Conservation (phyloP, 1,284 basidiomycete genomes). For the Leccinum fallax region DNA sequence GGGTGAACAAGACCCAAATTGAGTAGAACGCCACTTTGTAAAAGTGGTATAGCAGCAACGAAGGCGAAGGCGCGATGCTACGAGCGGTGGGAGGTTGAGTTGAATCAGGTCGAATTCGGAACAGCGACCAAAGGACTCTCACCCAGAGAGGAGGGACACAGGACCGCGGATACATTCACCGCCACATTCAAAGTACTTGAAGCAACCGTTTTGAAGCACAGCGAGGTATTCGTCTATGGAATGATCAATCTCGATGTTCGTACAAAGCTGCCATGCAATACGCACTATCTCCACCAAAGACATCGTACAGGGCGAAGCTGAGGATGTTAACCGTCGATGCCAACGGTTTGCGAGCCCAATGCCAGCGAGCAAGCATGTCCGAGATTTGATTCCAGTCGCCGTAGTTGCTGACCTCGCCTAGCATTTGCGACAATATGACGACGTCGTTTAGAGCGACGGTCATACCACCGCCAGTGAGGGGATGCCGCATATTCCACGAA, state of each 20-base stretch:
- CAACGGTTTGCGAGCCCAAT: constrained; percentile 83
- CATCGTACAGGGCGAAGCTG: constrained; percentile 87
- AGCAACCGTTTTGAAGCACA: constrained; percentile 92
- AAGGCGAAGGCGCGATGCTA: constrained; percentile 73
- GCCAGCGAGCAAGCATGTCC: constrained; percentile 69
- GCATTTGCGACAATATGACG: constrained; percentile 67
- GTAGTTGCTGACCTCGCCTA: constrained; percentile 53
- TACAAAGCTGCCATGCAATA: constrained; percentile 6
- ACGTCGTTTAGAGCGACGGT: constrained; percentile 90
- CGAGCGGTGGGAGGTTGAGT: constrained; percentile 16
- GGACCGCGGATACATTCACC: constrained; percentile 90
- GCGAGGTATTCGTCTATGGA: constrained; percentile 69
- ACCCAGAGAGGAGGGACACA: constrained; percentile 86
- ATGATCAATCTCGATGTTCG: constrained; percentile 8
- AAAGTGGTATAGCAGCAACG: constrained; percentile 88
- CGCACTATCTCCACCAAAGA: constrained; percentile 88
- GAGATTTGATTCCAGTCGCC: constrained; percentile 67
- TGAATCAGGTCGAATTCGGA: neutral
- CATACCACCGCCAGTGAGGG: constrained; percentile 97
- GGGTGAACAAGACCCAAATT: constrained; percentile 84
- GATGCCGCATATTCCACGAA: constrained; percentile 99
- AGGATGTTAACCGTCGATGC: constrained; percentile 88
- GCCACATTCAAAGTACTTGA: constrained; percentile 96
- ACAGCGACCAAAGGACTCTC: constrained; percentile 30
- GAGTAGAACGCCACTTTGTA: constrained; percentile 95